These are phyloP conservation scores for Yamadazyma phyllophila DNA, from an alignment of 805 yeast genomes.

Conservation along the genomic window DNA sequence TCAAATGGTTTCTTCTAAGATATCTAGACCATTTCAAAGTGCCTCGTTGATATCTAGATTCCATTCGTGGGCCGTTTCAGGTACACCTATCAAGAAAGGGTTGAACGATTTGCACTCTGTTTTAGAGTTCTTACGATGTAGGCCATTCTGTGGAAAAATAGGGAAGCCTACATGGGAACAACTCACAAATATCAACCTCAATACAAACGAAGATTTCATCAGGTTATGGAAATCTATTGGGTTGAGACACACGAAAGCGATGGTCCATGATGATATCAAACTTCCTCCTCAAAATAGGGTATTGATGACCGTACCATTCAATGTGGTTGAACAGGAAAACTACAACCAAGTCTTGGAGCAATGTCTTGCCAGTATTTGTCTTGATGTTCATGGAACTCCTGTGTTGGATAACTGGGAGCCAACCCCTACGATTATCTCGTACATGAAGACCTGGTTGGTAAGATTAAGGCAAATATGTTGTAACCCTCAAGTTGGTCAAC, in stretches of 20 bases:
- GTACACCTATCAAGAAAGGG: slow-evolving; percentile 79
- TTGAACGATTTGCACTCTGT: slow-evolving; percentile 70
- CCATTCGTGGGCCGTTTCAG: slow-evolving; percentile 97
- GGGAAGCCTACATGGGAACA: slow-evolving; percentile 41
- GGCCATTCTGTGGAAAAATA: slow-evolving; percentile 58
- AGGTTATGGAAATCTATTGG: slow-evolving; percentile 54
- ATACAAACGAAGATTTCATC: slow-evolving; percentile 26
- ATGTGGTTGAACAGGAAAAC: slow-evolving; percentile 80
- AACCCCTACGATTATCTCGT: slow-evolving; percentile 34
- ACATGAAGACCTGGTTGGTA: slow-evolving; percentile 69
- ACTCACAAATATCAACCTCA: slow-evolving; percentile 15
- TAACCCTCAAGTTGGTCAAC: slow-evolving; percentile 58
- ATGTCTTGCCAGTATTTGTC: slow-evolving; percentile 57
- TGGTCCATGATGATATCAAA: slow-evolving; percentile 73
- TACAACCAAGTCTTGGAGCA: slow-evolving; percentile 62
- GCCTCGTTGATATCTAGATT: slow-evolving; percentile 76
- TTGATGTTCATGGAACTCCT: slow-evolving; percentile 53
- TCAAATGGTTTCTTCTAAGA: slow-evolving; percentile 79
- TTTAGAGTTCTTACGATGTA: slow-evolving; percentile 59
- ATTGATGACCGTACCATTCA: slow-evolving; percentile 69
- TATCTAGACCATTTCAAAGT: slow-evolving; percentile 75
- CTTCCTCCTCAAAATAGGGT: slow-evolving; percentile 78
- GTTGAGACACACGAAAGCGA: slow-evolving; percentile 78
- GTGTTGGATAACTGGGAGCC: slow-evolving; percentile 49
- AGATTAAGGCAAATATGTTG: slow-evolving; percentile 78